A percentile compares a stretch with the other conserved stretches of the same genome.
Evolutionary conservation across 2,329 filamentous ascomycete species (phyloP).

Genomic region (Blastomyces percursus): DNA sequence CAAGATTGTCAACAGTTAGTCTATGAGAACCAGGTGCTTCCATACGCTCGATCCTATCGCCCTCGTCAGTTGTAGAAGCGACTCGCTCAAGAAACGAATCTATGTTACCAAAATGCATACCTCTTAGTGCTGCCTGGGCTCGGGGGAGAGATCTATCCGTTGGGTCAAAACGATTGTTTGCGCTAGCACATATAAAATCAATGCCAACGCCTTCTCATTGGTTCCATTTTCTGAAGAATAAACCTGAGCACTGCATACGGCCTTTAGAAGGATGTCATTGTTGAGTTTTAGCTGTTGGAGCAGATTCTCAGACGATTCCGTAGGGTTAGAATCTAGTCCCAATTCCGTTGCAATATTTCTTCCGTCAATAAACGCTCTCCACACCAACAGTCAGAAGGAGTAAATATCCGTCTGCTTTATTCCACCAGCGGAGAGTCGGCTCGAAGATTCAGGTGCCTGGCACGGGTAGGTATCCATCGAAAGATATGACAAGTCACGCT

Average conservation of each 20-base stretch:
- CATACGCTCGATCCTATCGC: neutral
- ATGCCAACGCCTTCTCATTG: neutral
- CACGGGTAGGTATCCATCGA: slow-evolving; percentile 9
- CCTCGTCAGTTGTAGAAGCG: neutral
- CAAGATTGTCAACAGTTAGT: neutral
- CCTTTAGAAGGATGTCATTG: neutral
- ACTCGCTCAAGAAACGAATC: neutral
- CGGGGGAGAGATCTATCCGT: neutral
- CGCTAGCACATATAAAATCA: neutral
- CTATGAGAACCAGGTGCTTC: neutral
- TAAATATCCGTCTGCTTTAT: slow-evolving; percentile 11
- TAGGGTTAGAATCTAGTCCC: neutral
- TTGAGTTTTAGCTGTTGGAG: neutral
- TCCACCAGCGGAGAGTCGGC: slow-evolving; percentile 3
- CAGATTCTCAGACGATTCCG: neutral
- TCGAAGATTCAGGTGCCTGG: slow-evolving; percentile 9
- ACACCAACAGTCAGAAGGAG: slow-evolving; percentile 11
- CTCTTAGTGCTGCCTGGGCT: slow-evolving; percentile 1
- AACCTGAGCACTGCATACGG: neutral
- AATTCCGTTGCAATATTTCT: neutral
- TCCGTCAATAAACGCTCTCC: slow-evolving; percentile 11
- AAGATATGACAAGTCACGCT: neutral
- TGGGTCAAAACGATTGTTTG: neutral
- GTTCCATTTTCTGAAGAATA: neutral
- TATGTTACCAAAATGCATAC: neutral